Percentiles rank a stretch among this genome's conserved stretches.
These are phyloP conservation scores for Balamuthia mandrillaris DNA, from an alignment of 208 protist genomes.

Conservation along the genomic window DNA sequence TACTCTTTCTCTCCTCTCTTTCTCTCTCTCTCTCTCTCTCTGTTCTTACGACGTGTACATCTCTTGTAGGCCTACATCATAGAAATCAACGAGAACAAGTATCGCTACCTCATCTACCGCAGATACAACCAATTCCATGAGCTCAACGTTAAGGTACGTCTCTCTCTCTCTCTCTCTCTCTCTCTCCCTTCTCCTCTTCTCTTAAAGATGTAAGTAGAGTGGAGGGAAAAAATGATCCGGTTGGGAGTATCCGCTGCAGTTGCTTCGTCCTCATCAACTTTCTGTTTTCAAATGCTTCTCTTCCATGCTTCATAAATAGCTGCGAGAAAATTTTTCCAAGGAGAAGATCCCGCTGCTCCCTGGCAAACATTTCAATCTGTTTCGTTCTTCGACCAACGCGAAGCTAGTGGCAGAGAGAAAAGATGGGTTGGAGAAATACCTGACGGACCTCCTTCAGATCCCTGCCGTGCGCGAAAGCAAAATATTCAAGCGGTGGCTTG, in stretches of 20 bases:
- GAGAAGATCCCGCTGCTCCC: conserved; percentile 13
- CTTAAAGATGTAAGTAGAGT: not conserved
- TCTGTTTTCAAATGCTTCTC: no score
- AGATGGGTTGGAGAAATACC: conserved; percentile 24
- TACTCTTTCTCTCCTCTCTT: not conserved
- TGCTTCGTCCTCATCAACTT: no score
- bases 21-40: not conserved
- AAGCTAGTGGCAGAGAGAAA: conserved; percentile 27
- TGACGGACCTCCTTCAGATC: conserved; percentile 4
- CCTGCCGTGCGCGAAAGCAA: not conserved
- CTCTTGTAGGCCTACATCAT: conserved; percentile 19
- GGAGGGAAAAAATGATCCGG: no score
- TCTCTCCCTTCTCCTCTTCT: not conserved
- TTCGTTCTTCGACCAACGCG: conserved; percentile 15
- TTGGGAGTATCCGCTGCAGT: no score
- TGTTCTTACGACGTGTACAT: not conserved
- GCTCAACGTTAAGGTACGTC: conserved; percentile 7
- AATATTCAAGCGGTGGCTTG: conserved; percentile 27
- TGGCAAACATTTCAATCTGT: conserved; percentile 34
- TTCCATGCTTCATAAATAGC: no score
- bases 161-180: not conserved
- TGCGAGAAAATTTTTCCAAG: not conserved
- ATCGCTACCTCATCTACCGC: not conserved
- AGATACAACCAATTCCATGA: conserved; percentile 33
- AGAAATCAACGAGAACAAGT: not conserved